Conservation (phyloP, 192 early-diverging fungal genomes). For the Podila minutissima region DNA sequence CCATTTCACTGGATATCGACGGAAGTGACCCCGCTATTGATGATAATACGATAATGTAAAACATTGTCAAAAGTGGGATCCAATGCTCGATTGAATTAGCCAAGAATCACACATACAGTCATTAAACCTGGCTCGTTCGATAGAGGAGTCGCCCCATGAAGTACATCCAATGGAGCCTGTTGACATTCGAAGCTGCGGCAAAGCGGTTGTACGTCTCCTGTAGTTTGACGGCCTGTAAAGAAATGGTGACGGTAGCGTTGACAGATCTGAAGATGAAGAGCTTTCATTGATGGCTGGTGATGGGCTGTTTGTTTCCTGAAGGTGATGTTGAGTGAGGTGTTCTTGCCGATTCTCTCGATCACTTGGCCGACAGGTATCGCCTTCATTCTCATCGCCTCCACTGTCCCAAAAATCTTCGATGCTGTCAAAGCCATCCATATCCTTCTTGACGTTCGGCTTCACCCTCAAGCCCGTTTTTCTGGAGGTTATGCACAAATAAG, state of each 20-base stretch:
- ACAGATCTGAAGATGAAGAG: too few species aligned
- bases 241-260: too few species aligned
- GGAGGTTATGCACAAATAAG: background rate
- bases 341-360: background rate
- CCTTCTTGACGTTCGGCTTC: background rate
- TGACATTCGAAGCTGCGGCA: background rate
- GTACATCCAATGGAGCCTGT: background rate
- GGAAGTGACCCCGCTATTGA: background rate
- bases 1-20: background rate
- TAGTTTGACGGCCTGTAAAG: too few species aligned
- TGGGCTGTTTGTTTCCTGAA: background rate
- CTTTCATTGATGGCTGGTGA: background rate
- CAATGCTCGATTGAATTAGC: background rate
- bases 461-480: background rate
- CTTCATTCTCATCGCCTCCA: background rate
- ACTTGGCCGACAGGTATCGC: background rate
- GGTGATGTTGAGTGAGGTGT: background rate
- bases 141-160: background rate
- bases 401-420: conserved; percentile 1
- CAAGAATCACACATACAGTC: background rate
- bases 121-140: background rate
- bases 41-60: background rate
- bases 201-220: too few species aligned
- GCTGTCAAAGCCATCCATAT: background rate
- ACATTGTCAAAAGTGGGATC: background rate